Evolutionary conservation across 495 filamentous ascomycete species (phyloP).

Genomic region (Cladorrhinum samala): DNA sequence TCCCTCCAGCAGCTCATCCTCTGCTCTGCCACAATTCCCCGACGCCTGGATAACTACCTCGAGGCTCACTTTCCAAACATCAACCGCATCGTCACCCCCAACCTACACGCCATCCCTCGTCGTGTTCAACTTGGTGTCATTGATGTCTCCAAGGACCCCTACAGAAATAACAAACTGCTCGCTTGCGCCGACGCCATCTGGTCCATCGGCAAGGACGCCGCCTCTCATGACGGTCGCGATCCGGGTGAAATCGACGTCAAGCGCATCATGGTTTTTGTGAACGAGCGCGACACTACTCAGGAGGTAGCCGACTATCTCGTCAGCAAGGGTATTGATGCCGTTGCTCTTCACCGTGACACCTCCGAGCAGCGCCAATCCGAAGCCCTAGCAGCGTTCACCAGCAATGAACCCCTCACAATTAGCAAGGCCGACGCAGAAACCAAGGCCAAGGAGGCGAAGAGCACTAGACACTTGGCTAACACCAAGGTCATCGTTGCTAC

Average conservation of each 20-base stretch:
- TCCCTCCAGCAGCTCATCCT: constrained; percentile 85
- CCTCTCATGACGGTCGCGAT: constrained; percentile 41
- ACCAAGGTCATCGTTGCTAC: constrained; percentile 91
- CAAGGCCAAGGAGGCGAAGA: constrained; percentile 12
- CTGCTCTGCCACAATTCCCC: constrained; percentile 94
- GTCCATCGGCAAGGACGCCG: constrained; percentile 77
- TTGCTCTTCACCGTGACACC: constrained; percentile 76
- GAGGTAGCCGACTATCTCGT: constrained; percentile 74
- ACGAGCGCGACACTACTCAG: constrained; percentile 83
- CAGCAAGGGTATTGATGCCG: constrained; percentile 80
- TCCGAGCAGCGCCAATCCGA: constrained; percentile 64
- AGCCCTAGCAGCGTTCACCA: constrained; percentile 72
- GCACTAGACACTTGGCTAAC: constrained; percentile 43
- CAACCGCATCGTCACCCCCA: constrained; percentile 79
- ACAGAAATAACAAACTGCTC: constrained; percentile 80
- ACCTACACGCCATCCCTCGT: constrained; percentile 90
- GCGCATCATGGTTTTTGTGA: constrained; percentile 93
- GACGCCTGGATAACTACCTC: constrained; percentile 77
- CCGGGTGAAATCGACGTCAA: constrained; percentile 55
- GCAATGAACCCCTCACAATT: constrained; percentile 38
- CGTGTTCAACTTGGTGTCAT: constrained; percentile 91
- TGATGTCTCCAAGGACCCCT: constrained; percentile 82
- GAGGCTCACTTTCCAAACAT: constrained; percentile 75
- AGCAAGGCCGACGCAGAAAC: constrained; percentile 11
- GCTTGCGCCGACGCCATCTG: constrained; percentile 94